These are phyloP conservation scores for Cornus florida DNA, from an alignment of 148 eudicot species.

Conservation along the genomic window DNA sequence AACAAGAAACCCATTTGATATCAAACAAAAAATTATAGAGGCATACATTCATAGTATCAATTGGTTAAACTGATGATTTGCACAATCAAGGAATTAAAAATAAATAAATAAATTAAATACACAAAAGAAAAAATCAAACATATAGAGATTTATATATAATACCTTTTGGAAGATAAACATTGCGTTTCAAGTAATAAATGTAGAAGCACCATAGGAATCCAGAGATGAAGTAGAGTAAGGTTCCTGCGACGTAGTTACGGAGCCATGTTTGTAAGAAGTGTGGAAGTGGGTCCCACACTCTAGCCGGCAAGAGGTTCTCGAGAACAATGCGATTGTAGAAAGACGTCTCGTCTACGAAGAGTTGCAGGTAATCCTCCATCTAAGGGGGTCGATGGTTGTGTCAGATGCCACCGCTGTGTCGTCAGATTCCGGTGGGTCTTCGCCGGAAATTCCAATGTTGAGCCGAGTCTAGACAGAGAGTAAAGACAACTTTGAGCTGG, in stretches of 20 bases:
- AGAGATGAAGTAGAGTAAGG: constrained; percentile 59
- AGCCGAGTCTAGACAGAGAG: background rate
- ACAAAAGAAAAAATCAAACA: background rate
- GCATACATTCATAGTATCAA: background rate
- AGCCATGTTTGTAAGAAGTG: constrained; percentile 82
- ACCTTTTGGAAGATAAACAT: constrained; percentile 87
- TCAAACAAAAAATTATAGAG: background rate
- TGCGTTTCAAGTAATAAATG: constrained; percentile 76
- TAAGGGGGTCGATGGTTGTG: background rate
- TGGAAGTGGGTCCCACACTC: constrained; percentile 60
- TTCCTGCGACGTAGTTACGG: constrained; percentile 68
- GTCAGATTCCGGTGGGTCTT: background rate
- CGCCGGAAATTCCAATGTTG: background rate
- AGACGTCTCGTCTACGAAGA: constrained; percentile 55
- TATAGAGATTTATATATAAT: background rate
- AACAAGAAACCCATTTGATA: background rate
- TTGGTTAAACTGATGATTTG: background rate
- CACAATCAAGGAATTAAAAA: background rate
- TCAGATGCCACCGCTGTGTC: background rate
- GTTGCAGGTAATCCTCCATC: constrained; percentile 33
- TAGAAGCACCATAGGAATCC: constrained; percentile 84
- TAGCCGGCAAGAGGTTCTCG: constrained; percentile 46
- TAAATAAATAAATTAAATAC: too few relatives aligned
- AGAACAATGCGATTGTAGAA: constrained; percentile 65
- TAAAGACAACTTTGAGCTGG: background rate